Evolutionary conservation across 2,329 filamentous ascomycete species (phyloP), one percentile per base, ranked within the genome.

Genomic region (Pseudopyrenochaeta lycopersici): DNA sequence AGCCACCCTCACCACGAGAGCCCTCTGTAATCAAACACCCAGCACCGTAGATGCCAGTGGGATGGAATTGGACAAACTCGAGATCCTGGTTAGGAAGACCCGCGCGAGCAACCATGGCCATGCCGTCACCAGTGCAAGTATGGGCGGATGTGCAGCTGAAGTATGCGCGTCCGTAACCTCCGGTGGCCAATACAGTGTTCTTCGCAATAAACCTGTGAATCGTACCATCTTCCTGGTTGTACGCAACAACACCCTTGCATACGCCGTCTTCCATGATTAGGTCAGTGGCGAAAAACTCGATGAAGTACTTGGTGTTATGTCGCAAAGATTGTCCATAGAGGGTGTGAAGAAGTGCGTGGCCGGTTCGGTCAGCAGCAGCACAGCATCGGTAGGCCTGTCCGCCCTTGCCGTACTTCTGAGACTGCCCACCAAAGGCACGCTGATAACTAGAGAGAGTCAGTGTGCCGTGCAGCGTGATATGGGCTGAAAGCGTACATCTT

Each of bases 301-400:
- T 97, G 82, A 99, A 98, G 86, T 97, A 99, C 84, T 97, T 97
- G 75, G 94, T 97, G 85, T 97, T 97, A 85, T 98, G 92, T 75
- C 91, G 86, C 58, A 98, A 87, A 48, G 93, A 97, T 83, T 97
- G 94, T 71, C 95, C 95, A 81, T 98, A 99, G 64, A 99, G 90
- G 21, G 95, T 99, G 85, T 99, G 95, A 46, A 99, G 88, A 66
- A 99, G 90, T 72, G 95, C 95, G 81, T 99, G 95, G 62, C 95
- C 95, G 60, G 95, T 98, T 85, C 94, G 87, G 78, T 99, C 95
- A 67, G 94, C 95, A 56, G 93, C 95, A 78, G 93, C 94, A 78
- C 92, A 96, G 85, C 92, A 96, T 81, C 95, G 87, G 85, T 98
- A 98, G 65, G 95, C 95, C 82, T 99, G 95, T 52, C 95, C 95